phyloP scores from a whole-genome alignment of 208 protist species.

The Trichomonas vaginalis region DNA sequence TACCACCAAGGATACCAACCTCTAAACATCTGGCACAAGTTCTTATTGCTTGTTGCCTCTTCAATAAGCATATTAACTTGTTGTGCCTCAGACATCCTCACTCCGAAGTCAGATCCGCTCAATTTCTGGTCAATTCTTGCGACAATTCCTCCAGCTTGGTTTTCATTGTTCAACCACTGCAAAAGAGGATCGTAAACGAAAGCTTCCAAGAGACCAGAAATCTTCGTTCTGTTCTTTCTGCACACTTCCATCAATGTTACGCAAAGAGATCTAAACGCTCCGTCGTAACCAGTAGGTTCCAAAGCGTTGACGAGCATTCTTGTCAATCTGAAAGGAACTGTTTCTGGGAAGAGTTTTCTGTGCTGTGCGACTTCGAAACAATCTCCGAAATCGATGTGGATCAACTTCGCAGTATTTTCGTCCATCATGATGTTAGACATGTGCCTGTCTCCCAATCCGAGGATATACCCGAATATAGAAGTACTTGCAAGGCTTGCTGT shows the following conservation, averaged over 20 bases:
- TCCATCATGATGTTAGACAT: slow-evolving; percentile 16
- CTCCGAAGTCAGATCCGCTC: background rate
- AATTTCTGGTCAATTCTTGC: background rate
- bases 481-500: background rate
- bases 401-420: background rate
- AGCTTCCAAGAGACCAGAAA: background rate
- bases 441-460: slow-evolving; percentile 4
- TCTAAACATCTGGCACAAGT: background rate
- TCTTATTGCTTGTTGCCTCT: background rate
- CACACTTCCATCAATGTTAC: background rate
- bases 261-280: background rate
- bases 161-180: slow-evolving; percentile 38
- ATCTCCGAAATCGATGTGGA: slow-evolving; percentile 12
- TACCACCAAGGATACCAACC: slow-evolving; percentile 18
- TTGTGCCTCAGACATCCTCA: background rate
- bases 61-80: background rate
- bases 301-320: slow-evolving; percentile 5
- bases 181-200: slow-evolving; percentile 45
- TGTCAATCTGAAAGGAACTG: slow-evolving; percentile 12
- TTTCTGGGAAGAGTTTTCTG: background rate
- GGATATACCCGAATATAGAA: background rate
- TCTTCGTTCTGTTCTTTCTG: background rate
- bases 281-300: background rate
- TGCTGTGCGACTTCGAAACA: slow-evolving; percentile 1
- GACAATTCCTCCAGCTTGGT: background rate